Percentiles rank a stretch among this genome's conserved stretches.
These are phyloP conservation scores for Nephelium lappaceum DNA, from an alignment of 345 rosid genomes.

Conservation along the genomic window DNA sequence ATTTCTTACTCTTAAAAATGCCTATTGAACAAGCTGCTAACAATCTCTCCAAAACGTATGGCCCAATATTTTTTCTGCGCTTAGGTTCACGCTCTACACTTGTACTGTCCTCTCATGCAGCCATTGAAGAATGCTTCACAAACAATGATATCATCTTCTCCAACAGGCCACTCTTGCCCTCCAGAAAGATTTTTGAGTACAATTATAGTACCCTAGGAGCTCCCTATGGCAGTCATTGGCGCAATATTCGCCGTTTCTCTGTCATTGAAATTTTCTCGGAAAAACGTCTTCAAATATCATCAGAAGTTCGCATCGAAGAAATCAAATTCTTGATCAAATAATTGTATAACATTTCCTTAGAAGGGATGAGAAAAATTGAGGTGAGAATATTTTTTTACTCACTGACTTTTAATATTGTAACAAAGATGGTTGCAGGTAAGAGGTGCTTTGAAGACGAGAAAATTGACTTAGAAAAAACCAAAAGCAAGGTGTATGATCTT, in stretches of 20 bases:
- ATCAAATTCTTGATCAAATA: background rate
- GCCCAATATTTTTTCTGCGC: conserved; percentile 25
- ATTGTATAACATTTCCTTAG: background rate
- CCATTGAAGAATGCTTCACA: conserved; percentile 10
- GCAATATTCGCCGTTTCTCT: conserved; percentile 4
- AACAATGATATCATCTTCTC: conserved; percentile 5
- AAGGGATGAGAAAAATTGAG: background rate
- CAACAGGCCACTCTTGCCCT: background rate
- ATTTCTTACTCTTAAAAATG: conserved; percentile 27
- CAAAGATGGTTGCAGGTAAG: conserved; percentile 1
- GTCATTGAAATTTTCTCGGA: background rate
- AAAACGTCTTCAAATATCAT: too few relatives aligned
- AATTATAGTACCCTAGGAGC: background rate
- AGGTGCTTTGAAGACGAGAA: conserved; percentile 4
- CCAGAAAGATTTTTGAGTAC: background rate
- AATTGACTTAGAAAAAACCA: background rate
- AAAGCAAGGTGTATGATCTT: background rate
- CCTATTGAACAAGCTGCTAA: conserved; percentile 25
- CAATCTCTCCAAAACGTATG: conserved; percentile 29
- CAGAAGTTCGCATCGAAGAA: too few relatives aligned
- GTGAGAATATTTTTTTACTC: background rate
- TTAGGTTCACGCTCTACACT: too few relatives aligned
- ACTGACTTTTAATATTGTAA: background rate
- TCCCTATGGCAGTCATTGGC: conserved; percentile 7
- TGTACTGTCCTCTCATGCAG: conserved; percentile 23